These are phyloP conservation scores for Setaria viridis DNA, from an alignment of 202 grass and related monocot species.

Conservation along the genomic window DNA sequence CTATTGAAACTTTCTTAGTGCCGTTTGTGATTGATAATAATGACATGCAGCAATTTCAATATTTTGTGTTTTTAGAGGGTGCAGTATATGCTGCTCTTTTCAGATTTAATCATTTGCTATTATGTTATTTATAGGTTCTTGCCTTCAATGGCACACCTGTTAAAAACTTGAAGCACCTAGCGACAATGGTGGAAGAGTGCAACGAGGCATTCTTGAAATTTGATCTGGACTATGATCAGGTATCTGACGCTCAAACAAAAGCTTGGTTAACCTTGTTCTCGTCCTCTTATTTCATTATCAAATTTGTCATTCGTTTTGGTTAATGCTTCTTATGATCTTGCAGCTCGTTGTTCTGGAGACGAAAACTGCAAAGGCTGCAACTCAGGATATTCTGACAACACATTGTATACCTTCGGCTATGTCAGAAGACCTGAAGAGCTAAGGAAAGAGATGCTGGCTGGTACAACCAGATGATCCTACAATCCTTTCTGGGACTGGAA, in stretches of 20 bases:
- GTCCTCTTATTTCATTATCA: not conserved
- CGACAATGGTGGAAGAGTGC: constrained; percentile 84
- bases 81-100: not conserved
- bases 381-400: constrained; percentile 80
- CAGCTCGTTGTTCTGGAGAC: constrained; percentile 88
- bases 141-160: constrained; percentile 78
- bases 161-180: constrained; percentile 90
- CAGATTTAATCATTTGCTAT: not conserved
- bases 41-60: not conserved
- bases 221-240: constrained; percentile 95
- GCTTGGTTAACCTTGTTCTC: not conserved
- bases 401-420: constrained; percentile 96
- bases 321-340: constrained; percentile 35
- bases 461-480: not conserved
- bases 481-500: not conserved
- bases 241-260: constrained; percentile 22
- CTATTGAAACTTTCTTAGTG: not conserved
- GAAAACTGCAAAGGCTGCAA: constrained; percentile 87
- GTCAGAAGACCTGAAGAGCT: constrained; percentile 92
- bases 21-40: not conserved
- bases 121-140: constrained; percentile 64
- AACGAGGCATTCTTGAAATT: constrained; percentile 77
- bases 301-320: not conserved
- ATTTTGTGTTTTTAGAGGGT: constrained; percentile 3
- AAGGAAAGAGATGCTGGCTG: constrained; percentile 33